A percentile compares a stretch with the other conserved stretches of the same genome.
phyloP scores from a whole-genome alignment of 2,329 filamentous ascomycete species.

The Aspergillus ochraceus region DNA sequence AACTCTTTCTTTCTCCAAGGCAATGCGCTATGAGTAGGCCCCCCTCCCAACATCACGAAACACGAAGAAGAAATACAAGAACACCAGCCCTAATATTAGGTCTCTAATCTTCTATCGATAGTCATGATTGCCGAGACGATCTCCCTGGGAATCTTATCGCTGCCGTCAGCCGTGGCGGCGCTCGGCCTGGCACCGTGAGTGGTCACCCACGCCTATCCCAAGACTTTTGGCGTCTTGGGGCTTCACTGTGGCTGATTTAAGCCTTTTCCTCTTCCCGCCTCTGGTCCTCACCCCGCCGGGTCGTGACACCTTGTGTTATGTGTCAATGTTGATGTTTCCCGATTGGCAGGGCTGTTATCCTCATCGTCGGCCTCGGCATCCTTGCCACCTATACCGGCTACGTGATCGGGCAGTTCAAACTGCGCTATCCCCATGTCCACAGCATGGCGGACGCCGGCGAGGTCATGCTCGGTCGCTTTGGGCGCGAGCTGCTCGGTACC shows the following conservation, averaged over 20 bases:
- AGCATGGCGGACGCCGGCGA: slow-evolving; percentile 66
- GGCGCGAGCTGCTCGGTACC: slow-evolving; percentile 61
- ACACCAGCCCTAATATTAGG: no score
- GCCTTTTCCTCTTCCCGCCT: not conserved
- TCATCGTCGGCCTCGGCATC: slow-evolving; percentile 52
- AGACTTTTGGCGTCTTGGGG: not conserved
- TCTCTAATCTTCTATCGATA: slow-evolving; percentile 4
- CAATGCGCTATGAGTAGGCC: slow-evolving; percentile 39
- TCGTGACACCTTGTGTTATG: not conserved
- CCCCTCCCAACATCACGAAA: not conserved
- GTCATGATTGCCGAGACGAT: slow-evolving; percentile 59
- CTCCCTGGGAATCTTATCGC: slow-evolving; percentile 55
- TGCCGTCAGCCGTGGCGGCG: slow-evolving; percentile 51
- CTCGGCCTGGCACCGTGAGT: slow-evolving; percentile 52
- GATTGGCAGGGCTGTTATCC: slow-evolving; percentile 27
- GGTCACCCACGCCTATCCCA: not conserved
- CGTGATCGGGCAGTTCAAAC: slow-evolving; percentile 59
- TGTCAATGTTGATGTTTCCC: not conserved
- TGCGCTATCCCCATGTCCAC: slow-evolving; percentile 56
- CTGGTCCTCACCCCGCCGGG: not conserved
- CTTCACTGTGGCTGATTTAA: not conserved
- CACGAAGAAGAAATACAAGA: not conserved
- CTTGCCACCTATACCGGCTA: slow-evolving; percentile 58
- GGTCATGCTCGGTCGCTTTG: slow-evolving; percentile 60
- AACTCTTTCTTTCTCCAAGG: slow-evolving; percentile 20